These are phyloP conservation scores for Echites panduratus DNA, from an alignment of 257 asterid species.

Conservation along the genomic window DNA sequence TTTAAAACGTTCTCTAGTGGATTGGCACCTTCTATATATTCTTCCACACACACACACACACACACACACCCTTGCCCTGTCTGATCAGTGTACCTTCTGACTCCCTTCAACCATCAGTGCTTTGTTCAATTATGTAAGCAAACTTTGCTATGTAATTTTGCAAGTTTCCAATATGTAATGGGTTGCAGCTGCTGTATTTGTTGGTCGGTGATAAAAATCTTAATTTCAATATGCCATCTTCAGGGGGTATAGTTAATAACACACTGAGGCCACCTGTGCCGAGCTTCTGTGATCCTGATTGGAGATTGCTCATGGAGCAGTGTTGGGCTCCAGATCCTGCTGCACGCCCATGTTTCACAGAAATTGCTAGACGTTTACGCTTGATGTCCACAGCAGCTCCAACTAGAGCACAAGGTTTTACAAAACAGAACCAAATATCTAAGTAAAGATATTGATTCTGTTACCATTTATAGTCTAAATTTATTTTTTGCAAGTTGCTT, in stretches of 20 bases:
- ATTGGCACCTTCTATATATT: too few relatives aligned
- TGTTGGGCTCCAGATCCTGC: slow-evolving; percentile 95
- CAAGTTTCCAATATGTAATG: not conserved
- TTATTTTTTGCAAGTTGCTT: slow-evolving; percentile 3
- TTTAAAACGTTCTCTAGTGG: not conserved
- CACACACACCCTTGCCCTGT: too few relatives aligned
- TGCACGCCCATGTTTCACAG: slow-evolving; percentile 72
- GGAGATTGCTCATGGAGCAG: slow-evolving; percentile 87
- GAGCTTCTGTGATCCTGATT: slow-evolving; percentile 64
- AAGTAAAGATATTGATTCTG: slow-evolving; percentile 28
- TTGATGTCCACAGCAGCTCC: slow-evolving; percentile 51
- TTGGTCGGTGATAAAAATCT: not conserved
- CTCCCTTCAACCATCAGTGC: not conserved
- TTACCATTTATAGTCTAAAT: not conserved
- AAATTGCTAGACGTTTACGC: slow-evolving; percentile 75
- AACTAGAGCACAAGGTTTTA: slow-evolving; percentile 35
- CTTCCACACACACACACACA: too few relatives aligned
- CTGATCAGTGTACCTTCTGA: not conserved
- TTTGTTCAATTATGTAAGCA: not conserved
- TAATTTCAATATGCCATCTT: not conserved
- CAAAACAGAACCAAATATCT: slow-evolving; percentile 36
- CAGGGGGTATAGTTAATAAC: slow-evolving; percentile 90
- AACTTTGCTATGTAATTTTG: not conserved
- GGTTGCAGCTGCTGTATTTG: too few relatives aligned
- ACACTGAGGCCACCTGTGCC: slow-evolving; percentile 78